Conservation (phyloP, 1,139 yeast genomes). For the Suhomyces yuchorum region DNA sequence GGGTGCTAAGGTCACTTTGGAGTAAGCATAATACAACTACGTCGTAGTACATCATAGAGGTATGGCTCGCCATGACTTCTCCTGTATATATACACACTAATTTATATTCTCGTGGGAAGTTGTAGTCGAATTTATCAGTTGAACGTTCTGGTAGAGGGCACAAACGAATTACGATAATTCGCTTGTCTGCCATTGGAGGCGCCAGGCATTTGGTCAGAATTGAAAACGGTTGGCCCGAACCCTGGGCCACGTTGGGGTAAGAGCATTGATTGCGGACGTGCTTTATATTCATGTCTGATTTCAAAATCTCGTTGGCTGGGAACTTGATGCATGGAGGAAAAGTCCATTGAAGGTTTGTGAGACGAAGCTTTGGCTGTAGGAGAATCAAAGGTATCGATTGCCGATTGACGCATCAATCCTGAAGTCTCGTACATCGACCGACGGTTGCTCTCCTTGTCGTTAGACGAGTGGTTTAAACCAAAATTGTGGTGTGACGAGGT, state of each 20-base stretch:
- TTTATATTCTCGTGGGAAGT: constrained; percentile 9
- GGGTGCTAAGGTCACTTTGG: constrained; percentile 91
- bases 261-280: constrained; percentile 9
- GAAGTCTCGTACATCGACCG: neutral
- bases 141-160: neutral
- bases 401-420: neutral
- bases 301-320: constrained; percentile 13
- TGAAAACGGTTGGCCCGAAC: neutral
- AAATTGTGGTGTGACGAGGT: constrained; percentile 1
- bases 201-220: neutral
- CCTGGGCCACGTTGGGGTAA: constrained; percentile 1
- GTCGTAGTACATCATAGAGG: constrained; percentile 1
- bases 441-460: neutral
- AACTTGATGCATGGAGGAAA: constrained; percentile 1
- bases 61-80: constrained; percentile 4
- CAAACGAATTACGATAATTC: neutral
- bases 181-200: neutral
- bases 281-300: constrained; percentile 6
- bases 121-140: neutral
- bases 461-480: neutral
- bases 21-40: constrained; percentile 44
- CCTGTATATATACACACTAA: constrained; percentile 22
- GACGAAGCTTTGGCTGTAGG: neutral
- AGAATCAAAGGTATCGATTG: neutral
- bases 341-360: neutral